A percentile compares a stretch with the other conserved stretches of the same genome.
These are phyloP conservation scores for Apostasia shenzhenica DNA, from an alignment of 106 monocot genomes.

Conservation along the genomic window DNA sequence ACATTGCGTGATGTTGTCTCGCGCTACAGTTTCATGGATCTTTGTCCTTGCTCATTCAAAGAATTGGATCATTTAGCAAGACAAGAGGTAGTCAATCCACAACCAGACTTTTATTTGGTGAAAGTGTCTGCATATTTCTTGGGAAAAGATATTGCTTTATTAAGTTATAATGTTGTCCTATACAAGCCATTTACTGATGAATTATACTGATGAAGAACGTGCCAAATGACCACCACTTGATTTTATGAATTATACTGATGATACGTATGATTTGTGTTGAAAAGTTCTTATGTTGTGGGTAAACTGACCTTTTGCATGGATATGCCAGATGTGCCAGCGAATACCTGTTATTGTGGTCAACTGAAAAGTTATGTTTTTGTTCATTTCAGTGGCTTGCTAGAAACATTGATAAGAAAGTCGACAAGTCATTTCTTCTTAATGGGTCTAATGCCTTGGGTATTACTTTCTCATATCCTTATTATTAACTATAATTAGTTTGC, in stretches of 20 bases:
- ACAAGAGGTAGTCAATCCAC: constrained; percentile 56
- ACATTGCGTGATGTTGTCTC: constrained; percentile 73
- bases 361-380: neutral
- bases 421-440: constrained; percentile 35
- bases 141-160: too few species aligned
- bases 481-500: neutral
- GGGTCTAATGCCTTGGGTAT: constrained; percentile 45
- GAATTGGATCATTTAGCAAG: constrained; percentile 83
- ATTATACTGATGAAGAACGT: too few species aligned
- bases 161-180: too few species aligned
- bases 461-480: neutral
- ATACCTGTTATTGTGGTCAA: too few species aligned
- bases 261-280: too few species aligned
- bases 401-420: constrained; percentile 49
- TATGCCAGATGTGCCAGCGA: too few species aligned
- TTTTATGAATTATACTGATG: too few species aligned
- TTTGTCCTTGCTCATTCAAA: constrained; percentile 92
- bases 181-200: too few species aligned
- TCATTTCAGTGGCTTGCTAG: constrained; percentile 75
- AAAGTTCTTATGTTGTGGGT: neutral
- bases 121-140: too few species aligned
- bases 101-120: too few species aligned
- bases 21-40: constrained; percentile 91
- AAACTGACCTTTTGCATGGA: neutral
- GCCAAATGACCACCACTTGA: too few species aligned